These are phyloP conservation scores for Ampelomyces quisqualis DNA, from an alignment of 2,329 filamentous ascomycete genomes.

Conservation along the genomic window DNA sequence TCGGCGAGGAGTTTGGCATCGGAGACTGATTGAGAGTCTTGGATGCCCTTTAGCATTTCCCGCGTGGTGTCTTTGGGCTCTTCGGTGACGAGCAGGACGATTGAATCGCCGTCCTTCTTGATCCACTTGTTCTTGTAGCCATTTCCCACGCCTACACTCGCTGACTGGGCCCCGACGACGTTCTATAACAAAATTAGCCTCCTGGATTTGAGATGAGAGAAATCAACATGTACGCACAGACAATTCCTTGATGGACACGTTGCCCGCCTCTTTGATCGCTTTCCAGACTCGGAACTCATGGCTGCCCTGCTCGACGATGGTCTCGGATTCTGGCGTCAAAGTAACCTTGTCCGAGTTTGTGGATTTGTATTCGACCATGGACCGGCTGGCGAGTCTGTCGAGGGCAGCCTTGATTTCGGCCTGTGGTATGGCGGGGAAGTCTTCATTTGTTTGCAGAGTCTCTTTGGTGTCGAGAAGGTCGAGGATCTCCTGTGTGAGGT, in stretches of 20 bases:
- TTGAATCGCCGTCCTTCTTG: conserved; percentile 60
- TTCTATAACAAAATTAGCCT: conserved; percentile 52
- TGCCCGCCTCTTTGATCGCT: conserved; percentile 49
- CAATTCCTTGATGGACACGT: conserved; percentile 50
- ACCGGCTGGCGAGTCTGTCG: conserved; percentile 79
- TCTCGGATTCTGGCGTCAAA: conserved; percentile 78
- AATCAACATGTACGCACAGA: conserved; percentile 40
- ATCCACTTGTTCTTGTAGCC: conserved; percentile 79
- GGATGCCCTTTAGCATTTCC: conserved; percentile 72
- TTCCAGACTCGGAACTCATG: conserved; percentile 56
- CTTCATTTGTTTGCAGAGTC: conserved; percentile 55
- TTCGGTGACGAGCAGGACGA: conserved; percentile 58
- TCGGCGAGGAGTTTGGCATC: conserved; percentile 78
- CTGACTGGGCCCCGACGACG: conserved; percentile 71
- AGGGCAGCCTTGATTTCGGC: conserved; percentile 76
- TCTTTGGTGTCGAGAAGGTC: conserved; percentile 59
- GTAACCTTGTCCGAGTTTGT: conserved; percentile 75
- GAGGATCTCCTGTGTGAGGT: conserved; percentile 76
- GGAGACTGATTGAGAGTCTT: conserved; percentile 65
- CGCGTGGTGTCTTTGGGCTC: conserved; percentile 78
- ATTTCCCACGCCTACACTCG: conserved; percentile 88
- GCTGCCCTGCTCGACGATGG: conserved; percentile 59
- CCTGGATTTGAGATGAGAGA: too few species aligned
- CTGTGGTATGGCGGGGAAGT: conserved; percentile 50
- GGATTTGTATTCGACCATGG: conserved; percentile 84